phyloP scores from a whole-genome alignment of 2,329 filamentous ascomycete species.

The Hymenoscyphus fructigenus region DNA sequence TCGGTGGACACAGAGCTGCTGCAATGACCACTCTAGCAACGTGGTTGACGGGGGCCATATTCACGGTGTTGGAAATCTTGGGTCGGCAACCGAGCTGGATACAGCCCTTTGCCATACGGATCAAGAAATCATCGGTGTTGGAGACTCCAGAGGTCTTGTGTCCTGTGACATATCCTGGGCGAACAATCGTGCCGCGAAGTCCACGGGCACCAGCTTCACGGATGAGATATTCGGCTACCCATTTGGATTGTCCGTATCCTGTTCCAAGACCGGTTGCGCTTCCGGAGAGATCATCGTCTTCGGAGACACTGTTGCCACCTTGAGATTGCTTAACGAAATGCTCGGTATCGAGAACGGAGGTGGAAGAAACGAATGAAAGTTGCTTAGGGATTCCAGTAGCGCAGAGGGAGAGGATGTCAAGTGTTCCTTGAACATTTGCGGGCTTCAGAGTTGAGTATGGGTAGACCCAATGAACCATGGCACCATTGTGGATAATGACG shows the following conservation, averaged over 20 bases:
- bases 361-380: slow-evolving; percentile 81
- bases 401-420: slow-evolving; percentile 75
- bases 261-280: slow-evolving; percentile 75
- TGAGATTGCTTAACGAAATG: slow-evolving; percentile 76
- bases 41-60: slow-evolving; percentile 83
- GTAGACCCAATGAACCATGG: slow-evolving; percentile 77
- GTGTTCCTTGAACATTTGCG: slow-evolving; percentile 77
- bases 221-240: slow-evolving; percentile 69
- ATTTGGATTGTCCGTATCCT: slow-evolving; percentile 91
- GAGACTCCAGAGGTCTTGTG: slow-evolving; percentile 67
- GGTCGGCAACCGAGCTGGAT: slow-evolving; percentile 74
- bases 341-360: slow-evolving; percentile 76
- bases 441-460: slow-evolving; percentile 70
- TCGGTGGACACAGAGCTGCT: slow-evolving; percentile 50
- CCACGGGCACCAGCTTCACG: slow-evolving; percentile 77
- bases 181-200: slow-evolving; percentile 71
- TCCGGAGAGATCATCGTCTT: slow-evolving; percentile 76
- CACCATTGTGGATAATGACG: slow-evolving; percentile 79
- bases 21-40: slow-evolving; percentile 80
- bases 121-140: slow-evolving; percentile 87
- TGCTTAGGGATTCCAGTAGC: slow-evolving; percentile 74
- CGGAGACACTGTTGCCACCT: slow-evolving; percentile 65
- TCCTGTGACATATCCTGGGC: slow-evolving; percentile 83
- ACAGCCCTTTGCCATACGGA: slow-evolving; percentile 84
- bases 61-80: slow-evolving; percentile 81